Conservation (phyloP, 495 filamentous ascomycete species). For the Elasticomyces elasticus region DNA sequence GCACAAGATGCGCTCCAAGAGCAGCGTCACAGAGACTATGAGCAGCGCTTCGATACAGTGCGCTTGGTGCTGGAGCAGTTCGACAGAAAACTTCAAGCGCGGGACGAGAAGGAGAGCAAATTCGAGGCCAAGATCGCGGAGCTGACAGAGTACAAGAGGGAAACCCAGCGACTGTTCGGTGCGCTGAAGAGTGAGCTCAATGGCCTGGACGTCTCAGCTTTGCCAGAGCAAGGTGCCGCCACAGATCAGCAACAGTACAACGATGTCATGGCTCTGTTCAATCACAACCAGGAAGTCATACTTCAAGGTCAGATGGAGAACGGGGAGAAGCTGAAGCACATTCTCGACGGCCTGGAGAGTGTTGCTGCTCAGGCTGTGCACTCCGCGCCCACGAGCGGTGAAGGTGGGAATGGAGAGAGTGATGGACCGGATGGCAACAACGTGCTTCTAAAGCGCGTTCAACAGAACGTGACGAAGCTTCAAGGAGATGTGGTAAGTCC, state of each 20-base stretch:
- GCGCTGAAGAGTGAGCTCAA: conserved; percentile 7
- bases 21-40: not conserved
- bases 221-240: not conserved
- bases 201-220: not conserved
- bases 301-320: too few species aligned
- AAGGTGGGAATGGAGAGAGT: too few species aligned
- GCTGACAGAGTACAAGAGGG: not conserved
- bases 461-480: too few species aligned
- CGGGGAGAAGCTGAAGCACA: too few species aligned
- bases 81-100: not conserved
- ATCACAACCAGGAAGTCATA: too few species aligned
- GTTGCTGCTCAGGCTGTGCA: too few species aligned
- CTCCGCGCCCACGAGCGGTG: too few species aligned
- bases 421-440: too few species aligned
- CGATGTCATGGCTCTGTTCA: not conserved
- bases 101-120: not conserved
- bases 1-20: not conserved
- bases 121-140: not conserved
- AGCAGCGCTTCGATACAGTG: not conserved
- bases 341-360: too few species aligned
- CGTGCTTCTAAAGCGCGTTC: too few species aligned
- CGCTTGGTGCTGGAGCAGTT: not conserved
- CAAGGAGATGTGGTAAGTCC: too few species aligned
- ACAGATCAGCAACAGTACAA: not conserved
- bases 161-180: not conserved